Conservation (phyloP, 2,329 filamentous ascomycete species). For the Sarocladiaceae sp. region DNA sequence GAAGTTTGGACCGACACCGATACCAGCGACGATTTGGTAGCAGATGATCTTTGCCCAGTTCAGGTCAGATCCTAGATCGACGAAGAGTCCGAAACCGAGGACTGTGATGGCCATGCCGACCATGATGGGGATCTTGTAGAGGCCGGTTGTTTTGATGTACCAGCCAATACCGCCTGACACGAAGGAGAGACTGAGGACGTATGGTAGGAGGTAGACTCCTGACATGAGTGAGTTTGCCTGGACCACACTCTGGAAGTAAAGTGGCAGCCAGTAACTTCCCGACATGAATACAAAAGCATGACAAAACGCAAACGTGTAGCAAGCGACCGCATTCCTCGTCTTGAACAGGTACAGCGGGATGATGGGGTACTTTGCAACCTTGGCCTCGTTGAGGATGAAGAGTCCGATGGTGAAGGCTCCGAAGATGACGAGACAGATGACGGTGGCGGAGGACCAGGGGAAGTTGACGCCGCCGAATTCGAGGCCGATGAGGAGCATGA, state of each 20-base stretch:
- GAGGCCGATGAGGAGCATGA: slow-evolving; percentile 83
- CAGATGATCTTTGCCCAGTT: slow-evolving; percentile 54
- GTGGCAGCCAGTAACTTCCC: slow-evolving; percentile 72
- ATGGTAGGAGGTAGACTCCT: slow-evolving; percentile 71
- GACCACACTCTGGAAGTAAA: slow-evolving; percentile 79
- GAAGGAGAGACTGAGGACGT: slow-evolving; percentile 63
- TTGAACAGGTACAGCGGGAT: slow-evolving; percentile 72
- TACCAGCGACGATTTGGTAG: slow-evolving; percentile 59
- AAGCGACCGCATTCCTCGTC: slow-evolving; percentile 59
- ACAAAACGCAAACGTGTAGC: slow-evolving; percentile 62
- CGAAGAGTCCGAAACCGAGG: slow-evolving; percentile 61
- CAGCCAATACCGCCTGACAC: slow-evolving; percentile 54
- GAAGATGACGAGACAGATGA: slow-evolving; percentile 75
- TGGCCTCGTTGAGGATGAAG: slow-evolving; percentile 71
- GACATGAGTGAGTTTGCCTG: slow-evolving; percentile 65
- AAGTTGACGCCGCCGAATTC: slow-evolving; percentile 75
- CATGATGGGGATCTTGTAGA: slow-evolving; percentile 59
- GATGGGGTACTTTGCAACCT: slow-evolving; percentile 70
- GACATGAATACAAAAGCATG: slow-evolving; percentile 78
- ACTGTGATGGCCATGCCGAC: slow-evolving; percentile 54
- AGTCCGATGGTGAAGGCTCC: slow-evolving; percentile 58
- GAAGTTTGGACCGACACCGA: slow-evolving; percentile 66
- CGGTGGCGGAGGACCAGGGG: slow-evolving; percentile 71
- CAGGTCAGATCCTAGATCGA: slow-evolving; percentile 53
- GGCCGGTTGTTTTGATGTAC: slow-evolving; percentile 59